A percentile compares a stretch with the other conserved stretches of the same genome.
Evolutionary conservation across 2,329 filamentous ascomycete genomes (phyloP).

Genomic region (Neospermospora avenae): DNA sequence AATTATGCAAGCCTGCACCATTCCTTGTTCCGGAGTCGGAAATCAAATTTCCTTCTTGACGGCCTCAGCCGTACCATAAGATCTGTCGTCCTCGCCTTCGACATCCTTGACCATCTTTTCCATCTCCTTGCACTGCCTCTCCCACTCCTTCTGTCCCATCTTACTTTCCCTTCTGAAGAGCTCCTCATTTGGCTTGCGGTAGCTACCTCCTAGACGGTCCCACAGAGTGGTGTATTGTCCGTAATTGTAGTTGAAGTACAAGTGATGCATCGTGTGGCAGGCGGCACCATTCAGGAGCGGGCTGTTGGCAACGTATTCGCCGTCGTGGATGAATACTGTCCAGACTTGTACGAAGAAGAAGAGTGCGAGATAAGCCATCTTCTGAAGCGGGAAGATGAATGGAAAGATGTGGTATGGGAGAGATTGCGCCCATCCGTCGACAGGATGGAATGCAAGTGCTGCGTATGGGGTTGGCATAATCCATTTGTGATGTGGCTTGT

Average conservation of each 20-base stretch:
- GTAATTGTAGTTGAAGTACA: constrained; percentile 89
- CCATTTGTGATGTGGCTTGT: constrained; percentile 99
- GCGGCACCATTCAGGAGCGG: constrained; percentile 93
- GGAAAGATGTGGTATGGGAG: constrained; percentile 92
- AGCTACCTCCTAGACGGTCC: constrained; percentile 84
- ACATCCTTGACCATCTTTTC: constrained; percentile 52
- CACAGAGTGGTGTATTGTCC: constrained; percentile 92
- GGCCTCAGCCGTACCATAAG: constrained; percentile 24
- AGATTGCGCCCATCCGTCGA: constrained; percentile 87
- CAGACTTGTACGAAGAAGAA: constrained; percentile 95
- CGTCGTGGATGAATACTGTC: constrained; percentile 95
- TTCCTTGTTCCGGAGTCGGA: background rate
- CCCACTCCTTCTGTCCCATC: constrained; percentile 79
- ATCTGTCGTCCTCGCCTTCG: constrained; percentile 43
- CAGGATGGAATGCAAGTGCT: constrained; percentile 88
- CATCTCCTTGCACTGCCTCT: constrained; percentile 74
- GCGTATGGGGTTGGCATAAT: constrained; percentile 96
- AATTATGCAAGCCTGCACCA: background rate
- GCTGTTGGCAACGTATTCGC: constrained; percentile 88
- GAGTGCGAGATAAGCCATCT: constrained; percentile 78
- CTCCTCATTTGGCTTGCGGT: constrained; percentile 80
- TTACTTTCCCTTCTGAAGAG: constrained; percentile 82
- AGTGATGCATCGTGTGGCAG: constrained; percentile 89
- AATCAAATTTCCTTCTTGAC: constrained; percentile 15
- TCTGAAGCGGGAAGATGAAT: constrained; percentile 89